Conservation (phyloP, 2,329 filamentous ascomycete genomes). For the Lecanoromycetidae sp. region DNA sequence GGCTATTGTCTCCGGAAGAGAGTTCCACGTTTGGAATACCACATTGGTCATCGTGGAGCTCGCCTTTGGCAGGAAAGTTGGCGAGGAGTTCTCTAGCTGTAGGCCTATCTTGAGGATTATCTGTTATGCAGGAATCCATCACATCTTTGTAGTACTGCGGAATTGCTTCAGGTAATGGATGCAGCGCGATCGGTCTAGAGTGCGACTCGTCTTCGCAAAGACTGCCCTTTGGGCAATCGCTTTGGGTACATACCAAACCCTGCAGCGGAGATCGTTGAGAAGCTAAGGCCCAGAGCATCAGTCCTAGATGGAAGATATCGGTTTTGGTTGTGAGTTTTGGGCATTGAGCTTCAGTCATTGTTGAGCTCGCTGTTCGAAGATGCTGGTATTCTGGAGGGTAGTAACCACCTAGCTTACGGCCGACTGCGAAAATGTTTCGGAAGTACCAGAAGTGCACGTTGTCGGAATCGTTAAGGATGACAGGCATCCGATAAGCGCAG, state of each 20-base stretch:
- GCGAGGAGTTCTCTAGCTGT: neutral
- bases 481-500: fast-evolving
- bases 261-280: neutral
- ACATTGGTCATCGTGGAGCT: no score
- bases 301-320: neutral
- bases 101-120: neutral
- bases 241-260: neutral
- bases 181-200: neutral
- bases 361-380: neutral
- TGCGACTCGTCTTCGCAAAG: neutral
- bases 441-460: neutral
- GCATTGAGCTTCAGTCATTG: neutral
- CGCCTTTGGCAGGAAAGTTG: neutral
- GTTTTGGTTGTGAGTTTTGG: neutral
- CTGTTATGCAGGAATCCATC: neutral
- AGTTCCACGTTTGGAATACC: no score
- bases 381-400: slow-evolving; percentile 1
- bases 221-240: no score
- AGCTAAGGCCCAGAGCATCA: neutral
- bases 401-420: neutral
- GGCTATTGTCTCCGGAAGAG: no score
- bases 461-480: neutral
- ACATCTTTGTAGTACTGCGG: neutral
- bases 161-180: neutral
- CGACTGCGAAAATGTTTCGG: neutral